A percentile compares a stretch with the other conserved stretches of the same genome.
Evolutionary conservation across 345 rosid species (phyloP).

Genomic region (Salix dunnii): DNA sequence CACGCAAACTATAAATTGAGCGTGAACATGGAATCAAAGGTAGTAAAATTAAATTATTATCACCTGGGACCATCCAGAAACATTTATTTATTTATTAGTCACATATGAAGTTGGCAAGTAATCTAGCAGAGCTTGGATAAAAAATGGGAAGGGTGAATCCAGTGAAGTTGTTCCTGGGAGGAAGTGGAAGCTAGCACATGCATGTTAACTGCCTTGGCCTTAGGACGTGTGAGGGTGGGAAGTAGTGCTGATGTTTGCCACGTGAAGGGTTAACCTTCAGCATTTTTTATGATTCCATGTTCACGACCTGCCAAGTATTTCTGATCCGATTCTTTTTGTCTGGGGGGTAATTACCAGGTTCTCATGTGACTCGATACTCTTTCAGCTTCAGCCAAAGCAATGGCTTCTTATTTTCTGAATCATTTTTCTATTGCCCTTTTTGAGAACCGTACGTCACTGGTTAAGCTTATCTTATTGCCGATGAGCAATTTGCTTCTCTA

Average conservation of each 20-base stretch:
- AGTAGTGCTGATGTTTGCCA: constrained; percentile 31
- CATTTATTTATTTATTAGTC: too few species aligned
- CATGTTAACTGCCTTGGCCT: background rate
- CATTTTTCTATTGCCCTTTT: too few species aligned
- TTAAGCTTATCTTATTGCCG: background rate
- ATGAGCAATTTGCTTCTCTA: background rate
- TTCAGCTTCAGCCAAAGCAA: background rate
- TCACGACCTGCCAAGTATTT: background rate
- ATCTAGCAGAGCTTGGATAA: background rate
- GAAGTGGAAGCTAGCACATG: background rate
- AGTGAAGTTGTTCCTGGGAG: background rate
- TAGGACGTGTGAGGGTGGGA: constrained; percentile 10
- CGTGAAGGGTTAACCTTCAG: background rate
- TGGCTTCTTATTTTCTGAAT: too few species aligned
- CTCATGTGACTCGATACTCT: constrained; percentile 28
- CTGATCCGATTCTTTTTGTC: background rate
- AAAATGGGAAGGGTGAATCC: background rate
- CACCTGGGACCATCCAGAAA: too few species aligned
- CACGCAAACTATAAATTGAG: too few species aligned
- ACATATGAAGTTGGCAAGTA: background rate
- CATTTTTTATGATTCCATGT: background rate
- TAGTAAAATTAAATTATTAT: too few species aligned
- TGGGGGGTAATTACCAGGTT: background rate
- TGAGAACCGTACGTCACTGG: background rate
- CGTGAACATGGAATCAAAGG: too few species aligned